A percentile compares a stretch with the other conserved stretches of the same genome.
These are phyloP conservation scores for Hypoxylon sp. DNA, from an alignment of 2,329 filamentous ascomycete genomes.

Conservation along the genomic window DNA sequence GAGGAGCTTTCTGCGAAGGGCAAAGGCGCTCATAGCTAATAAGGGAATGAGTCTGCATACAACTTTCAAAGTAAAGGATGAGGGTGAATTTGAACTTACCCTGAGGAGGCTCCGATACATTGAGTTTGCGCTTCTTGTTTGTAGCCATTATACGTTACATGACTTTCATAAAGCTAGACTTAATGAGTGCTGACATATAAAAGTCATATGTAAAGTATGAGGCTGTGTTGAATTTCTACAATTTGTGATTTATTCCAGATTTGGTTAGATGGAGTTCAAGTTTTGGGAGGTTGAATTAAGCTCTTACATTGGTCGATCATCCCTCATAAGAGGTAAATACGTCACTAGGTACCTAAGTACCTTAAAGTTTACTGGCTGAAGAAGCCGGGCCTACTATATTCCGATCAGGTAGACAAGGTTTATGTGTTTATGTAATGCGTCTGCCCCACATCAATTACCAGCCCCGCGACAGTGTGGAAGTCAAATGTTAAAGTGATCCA, in stretches of 20 bases:
- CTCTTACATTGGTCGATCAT: conserved; percentile 11
- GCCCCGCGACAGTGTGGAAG: too few relatives aligned
- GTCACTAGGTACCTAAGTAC: neutral
- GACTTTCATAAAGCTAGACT: neutral
- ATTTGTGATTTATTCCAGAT: conserved; percentile 3
- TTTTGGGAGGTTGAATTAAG: neutral
- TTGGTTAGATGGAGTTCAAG: neutral
- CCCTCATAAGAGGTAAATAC: neutral
- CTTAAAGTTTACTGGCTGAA: neutral
- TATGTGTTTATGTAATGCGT: too few relatives aligned
- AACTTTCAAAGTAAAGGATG: neutral
- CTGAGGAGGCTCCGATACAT: conserved; percentile 53
- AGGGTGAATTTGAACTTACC: conserved; percentile 51
- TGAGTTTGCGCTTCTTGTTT: conserved; percentile 61
- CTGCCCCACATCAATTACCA: too few relatives aligned
- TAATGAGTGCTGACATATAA: neutral
- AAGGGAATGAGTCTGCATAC: conserved; percentile 35
- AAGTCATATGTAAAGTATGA: conserved; percentile 4
- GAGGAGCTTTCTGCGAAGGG: conserved; percentile 59
- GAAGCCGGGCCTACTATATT: conserved; percentile 6
- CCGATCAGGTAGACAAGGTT: neutral
- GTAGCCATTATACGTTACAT: conserved; percentile 49
- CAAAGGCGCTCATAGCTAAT: conserved; percentile 62
- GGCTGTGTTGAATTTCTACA: conserved; percentile 14
- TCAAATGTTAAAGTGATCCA: too few relatives aligned